These are phyloP conservation scores for Tetrahymena thermophila DNA, from an alignment of 73 alveolate genomes.

Conservation along the genomic window DNA sequence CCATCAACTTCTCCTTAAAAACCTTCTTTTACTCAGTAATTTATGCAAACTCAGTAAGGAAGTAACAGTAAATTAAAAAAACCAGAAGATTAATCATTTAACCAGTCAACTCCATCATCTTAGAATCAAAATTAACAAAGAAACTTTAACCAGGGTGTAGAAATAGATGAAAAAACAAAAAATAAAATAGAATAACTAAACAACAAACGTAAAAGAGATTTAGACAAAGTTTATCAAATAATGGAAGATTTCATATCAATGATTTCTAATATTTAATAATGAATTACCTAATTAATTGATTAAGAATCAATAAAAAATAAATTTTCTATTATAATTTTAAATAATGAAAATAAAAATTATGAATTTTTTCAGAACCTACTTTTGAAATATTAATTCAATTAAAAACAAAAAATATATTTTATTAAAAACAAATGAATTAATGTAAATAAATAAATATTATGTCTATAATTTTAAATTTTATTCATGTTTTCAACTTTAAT, in stretches of 20 bases:
- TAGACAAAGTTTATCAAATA: neutral
- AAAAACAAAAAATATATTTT: too few relatives aligned
- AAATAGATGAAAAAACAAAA: neutral
- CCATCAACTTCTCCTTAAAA: neutral
- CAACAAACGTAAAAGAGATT: neutral
- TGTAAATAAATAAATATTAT: too few relatives aligned
- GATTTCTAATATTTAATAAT: neutral
- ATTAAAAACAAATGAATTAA: too few relatives aligned
- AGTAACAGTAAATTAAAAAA: neutral
- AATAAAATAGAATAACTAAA: neutral
- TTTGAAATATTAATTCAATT: too few relatives aligned
- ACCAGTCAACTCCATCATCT: neutral
- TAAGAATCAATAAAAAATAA: too few relatives aligned
- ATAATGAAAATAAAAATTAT: too few relatives aligned
- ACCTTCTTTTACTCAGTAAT: neutral
- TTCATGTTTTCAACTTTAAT: too few relatives aligned
- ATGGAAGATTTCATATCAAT: neutral
- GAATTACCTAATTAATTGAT: too few relatives aligned
- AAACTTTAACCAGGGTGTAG: neutral
- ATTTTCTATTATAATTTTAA: too few relatives aligned
- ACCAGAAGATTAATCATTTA: neutral
- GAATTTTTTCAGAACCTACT: too few relatives aligned
- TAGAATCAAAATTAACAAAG: neutral
- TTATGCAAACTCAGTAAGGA: neutral
- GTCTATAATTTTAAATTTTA: too few relatives aligned